Evolutionary conservation across 805 yeast genomes (phyloP), one percentile per base, ranked within the genome.

Genomic region (Saccharomycopsis fibuligera): DNA sequence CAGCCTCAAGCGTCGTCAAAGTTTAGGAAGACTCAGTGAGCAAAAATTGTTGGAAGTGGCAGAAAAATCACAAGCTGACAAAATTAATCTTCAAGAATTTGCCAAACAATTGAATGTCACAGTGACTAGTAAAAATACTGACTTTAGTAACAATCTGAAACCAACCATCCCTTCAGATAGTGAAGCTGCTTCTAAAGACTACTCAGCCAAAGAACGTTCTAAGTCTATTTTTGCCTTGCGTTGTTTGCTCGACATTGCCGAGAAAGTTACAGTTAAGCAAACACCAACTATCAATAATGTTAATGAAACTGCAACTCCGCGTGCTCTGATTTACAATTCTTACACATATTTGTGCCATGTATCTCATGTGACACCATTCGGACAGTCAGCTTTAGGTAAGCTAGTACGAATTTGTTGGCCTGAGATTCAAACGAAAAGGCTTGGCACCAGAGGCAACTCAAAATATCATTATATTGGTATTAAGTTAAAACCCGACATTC

Each of bases 401-500:
- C 66, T 83, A 38, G 86, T 86, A 17, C 70, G 81, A 50, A 68
- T 81, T 3, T 64, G 78, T 3, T 83, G 75, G 57, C 93, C 95
- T 0, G 68, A 70, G 47, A 68, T 86, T 53, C 78, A 80, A 27
- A 84, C 93, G 0, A 74, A 95, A 54, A 72, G 96, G 47, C 68
- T 88, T 46, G 96, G 96, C 1, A 78, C 81, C 62, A 71, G 95
- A 44, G 90, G 90, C 2, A 84, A 82, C 59, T 80, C 91, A 19
- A 83, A 83, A 60, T 89, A 89, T 63, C 95, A 87, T 62, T 88
- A 86, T 60, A 84, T 91, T 63, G 95, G 95, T 2, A 69, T 83
- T 29, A 69, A 69, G 51, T 39, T 33, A 2, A 45, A 31, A 19
- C 14, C 38, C 6, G 4, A 14, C 16, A n/a, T 31, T 24, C 17